Evolutionary conservation across 192 early-diverging fungal species (phyloP).

Genomic region (Gryganskiella cystojenkinii): DNA sequence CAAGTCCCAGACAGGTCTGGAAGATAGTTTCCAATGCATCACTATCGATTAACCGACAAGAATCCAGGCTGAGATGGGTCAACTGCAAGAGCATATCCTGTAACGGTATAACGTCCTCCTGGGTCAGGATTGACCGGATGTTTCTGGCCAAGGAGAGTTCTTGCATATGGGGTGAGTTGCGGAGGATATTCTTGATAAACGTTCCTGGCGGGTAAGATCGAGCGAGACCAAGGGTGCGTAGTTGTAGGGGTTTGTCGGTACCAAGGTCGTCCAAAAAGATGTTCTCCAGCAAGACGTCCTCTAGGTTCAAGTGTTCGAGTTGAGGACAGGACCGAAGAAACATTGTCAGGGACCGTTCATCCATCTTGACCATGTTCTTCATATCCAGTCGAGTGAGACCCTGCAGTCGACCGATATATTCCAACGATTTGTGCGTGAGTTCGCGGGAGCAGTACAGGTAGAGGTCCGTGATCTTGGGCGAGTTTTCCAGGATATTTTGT

Average conservation of each 20-base stretch:
- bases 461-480: constrained; percentile 32
- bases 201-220: constrained; percentile 33
- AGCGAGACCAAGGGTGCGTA: constrained; percentile 20
- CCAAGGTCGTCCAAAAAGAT: constrained; percentile 30
- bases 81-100: constrained; percentile 12
- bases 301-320: constrained; percentile 29
- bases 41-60: constrained; percentile 24
- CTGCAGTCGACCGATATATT: constrained; percentile 1
- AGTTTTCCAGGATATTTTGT: constrained; percentile 9
- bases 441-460: constrained; percentile 31
- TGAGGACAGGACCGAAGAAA: constrained; percentile 23
- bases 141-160: constrained; percentile 50
- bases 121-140: constrained; percentile 9
- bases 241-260: constrained; percentile 1
- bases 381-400: constrained; percentile 25
- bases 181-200: constrained; percentile 28
- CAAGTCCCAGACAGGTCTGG: constrained; percentile 19
- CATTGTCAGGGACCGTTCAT: constrained; percentile 15
- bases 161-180: constrained; percentile 18
- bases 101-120: constrained; percentile 21
- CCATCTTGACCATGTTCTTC: constrained; percentile 25
- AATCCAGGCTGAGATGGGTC: constrained; percentile 32
- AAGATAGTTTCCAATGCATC: constrained; percentile 10
- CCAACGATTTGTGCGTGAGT: constrained; percentile 21
- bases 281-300: constrained; percentile 25